These are phyloP conservation scores for Rhazya stricta DNA, from an alignment of 257 asterid species.

Conservation along the genomic window DNA sequence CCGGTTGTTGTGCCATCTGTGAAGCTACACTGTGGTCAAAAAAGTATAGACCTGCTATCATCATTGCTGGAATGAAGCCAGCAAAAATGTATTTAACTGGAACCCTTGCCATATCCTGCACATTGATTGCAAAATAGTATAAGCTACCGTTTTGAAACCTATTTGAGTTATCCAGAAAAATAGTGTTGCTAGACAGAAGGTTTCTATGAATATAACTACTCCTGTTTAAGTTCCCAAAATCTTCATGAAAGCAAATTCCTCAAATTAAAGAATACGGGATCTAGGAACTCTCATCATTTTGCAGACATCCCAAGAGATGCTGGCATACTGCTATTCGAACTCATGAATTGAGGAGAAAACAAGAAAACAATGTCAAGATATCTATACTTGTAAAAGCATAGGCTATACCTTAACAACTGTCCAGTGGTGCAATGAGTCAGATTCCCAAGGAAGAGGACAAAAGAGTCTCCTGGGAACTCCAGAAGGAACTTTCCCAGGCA, in stretches of 20 bases:
- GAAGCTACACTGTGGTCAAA: conserved; percentile 94
- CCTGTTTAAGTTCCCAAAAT: background rate
- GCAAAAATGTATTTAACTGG: conserved; percentile 60
- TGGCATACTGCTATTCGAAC: background rate
- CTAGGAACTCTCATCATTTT: background rate
- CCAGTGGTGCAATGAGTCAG: conserved; percentile 75
- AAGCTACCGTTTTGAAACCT: background rate
- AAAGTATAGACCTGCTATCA: conserved; percentile 86
- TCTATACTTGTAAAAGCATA: background rate
- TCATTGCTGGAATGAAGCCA: conserved; percentile 78
- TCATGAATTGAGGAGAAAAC: background rate
- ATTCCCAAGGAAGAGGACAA: conserved; percentile 81
- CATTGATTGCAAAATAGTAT: conserved; percentile 12
- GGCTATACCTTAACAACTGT: conserved; percentile 61
- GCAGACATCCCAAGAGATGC: background rate
- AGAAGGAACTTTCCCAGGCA: conserved; percentile 58
- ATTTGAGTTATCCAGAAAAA: too few relatives aligned
- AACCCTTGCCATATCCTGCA: conserved; percentile 82
- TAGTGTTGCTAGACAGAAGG: too few relatives aligned
- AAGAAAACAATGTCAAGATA: background rate
- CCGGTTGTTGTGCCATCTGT: conserved; percentile 82
- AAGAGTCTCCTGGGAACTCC: conserved; percentile 86
- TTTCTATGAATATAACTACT: background rate
- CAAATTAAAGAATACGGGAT: background rate
- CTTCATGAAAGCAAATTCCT: background rate